These are phyloP conservation scores for Globisporangium recalcitrans DNA, from an alignment of 352 stramenopile species.

Conservation along the genomic window DNA sequence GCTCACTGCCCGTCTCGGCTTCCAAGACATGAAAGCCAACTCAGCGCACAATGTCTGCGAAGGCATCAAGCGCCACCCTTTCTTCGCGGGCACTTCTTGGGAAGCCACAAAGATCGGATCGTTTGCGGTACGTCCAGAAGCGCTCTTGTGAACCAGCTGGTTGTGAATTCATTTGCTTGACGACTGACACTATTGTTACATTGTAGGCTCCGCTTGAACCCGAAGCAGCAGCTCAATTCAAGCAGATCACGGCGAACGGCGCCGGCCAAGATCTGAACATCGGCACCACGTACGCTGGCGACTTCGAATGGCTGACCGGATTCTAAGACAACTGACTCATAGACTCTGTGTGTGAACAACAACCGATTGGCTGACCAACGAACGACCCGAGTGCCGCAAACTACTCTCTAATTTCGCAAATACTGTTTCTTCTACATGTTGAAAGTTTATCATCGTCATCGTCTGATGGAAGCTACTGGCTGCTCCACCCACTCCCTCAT, in stretches of 20 bases:
- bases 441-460: constrained; percentile 3
- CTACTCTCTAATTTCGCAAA: constrained; percentile 11
- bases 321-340: constrained; percentile 37
- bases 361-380: background rate
- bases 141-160: background rate
- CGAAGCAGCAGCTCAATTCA: constrained; percentile 63
- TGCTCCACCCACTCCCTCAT: constrained; percentile 17
- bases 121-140: constrained; percentile 47
- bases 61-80: constrained; percentile 73
- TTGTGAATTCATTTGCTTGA: constrained; percentile 1
- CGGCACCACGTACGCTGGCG: constrained; percentile 58
- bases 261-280: constrained; percentile 62
- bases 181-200: background rate
- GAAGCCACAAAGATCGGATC: constrained; percentile 76
- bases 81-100: constrained; percentile 82
- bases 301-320: constrained; percentile 69
- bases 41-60: constrained; percentile 47
- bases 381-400: background rate
- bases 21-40: constrained; percentile 38
- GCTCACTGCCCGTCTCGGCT: constrained; percentile 48
- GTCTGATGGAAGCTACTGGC: background rate
- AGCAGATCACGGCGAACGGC: constrained; percentile 55
- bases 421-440: constrained; percentile 15
- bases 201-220: constrained; percentile 65
- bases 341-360: constrained; percentile 2